These are phyloP conservation scores for Pythium periplocum DNA, from an alignment of 352 stramenopile genomes.

Conservation along the genomic window DNA sequence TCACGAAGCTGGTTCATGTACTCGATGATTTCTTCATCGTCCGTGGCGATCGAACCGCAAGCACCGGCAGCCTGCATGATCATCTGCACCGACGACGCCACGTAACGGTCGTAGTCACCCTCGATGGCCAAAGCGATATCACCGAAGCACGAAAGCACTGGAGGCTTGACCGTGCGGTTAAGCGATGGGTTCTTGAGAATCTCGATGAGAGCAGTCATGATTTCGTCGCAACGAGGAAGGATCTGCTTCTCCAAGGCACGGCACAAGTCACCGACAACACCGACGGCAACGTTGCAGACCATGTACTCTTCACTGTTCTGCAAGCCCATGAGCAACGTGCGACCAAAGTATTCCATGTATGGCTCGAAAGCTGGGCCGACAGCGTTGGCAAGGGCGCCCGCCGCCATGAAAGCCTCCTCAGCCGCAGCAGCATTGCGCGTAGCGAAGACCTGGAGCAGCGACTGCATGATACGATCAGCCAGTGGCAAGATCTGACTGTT, in stretches of 20 bases:
- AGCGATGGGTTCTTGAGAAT: conserved; percentile 92
- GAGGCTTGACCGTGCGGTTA: conserved; percentile 94
- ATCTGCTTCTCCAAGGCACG: conserved; percentile 91
- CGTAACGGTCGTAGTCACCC: conserved; percentile 88
- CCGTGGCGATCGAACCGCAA: conserved; percentile 80
- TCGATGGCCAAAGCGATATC: conserved; percentile 96
- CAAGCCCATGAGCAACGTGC: conserved; percentile 89
- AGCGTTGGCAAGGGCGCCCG: conserved; percentile 90
- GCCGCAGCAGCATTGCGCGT: conserved; percentile 91
- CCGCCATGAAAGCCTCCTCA: conserved; percentile 95
- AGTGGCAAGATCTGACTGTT: conserved; percentile 82
- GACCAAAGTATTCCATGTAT: conserved; percentile 94
- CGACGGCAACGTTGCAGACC: conserved; percentile 94
- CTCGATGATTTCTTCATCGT: conserved; percentile 97
- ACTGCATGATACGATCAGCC: conserved; percentile 93
- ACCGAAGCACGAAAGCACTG: conserved; percentile 95
- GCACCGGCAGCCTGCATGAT: conserved; percentile 82
- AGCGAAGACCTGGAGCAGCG: conserved; percentile 93
- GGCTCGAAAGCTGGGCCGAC: conserved; percentile 92
- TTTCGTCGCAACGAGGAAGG: conserved; percentile 91
- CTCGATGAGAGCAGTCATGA: conserved; percentile 92
- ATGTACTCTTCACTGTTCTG: conserved; percentile 95
- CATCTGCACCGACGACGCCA: conserved; percentile 77
- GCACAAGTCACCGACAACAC: conserved; percentile 94
- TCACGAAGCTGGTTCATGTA: conserved; percentile 97